A percentile compares a stretch with the other conserved stretches of the same genome.
These are phyloP conservation scores for Dendrobium catenatum DNA, from an alignment of 106 monocot species.

Conservation along the genomic window DNA sequence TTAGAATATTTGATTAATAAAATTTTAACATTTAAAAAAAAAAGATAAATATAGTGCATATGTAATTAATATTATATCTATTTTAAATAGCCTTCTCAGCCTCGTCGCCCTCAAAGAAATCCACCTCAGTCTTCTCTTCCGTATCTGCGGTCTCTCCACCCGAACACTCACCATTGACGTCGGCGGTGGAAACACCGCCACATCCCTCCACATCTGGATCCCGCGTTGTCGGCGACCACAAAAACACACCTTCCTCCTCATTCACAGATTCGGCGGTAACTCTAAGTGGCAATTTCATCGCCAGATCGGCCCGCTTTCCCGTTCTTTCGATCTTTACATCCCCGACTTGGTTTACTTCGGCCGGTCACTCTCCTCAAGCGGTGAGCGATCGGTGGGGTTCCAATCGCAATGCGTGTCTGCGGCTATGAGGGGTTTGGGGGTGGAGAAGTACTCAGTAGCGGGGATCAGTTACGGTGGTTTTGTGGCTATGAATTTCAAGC, in stretches of 20 bases:
- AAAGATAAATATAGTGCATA: too few relatives aligned
- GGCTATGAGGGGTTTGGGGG: slow-evolving; percentile 34
- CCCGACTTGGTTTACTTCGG: slow-evolving; percentile 67
- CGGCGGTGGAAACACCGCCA: not conserved
- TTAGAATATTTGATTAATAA: too few relatives aligned
- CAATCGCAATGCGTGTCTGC: slow-evolving; percentile 38
- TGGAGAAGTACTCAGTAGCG: slow-evolving; percentile 29
- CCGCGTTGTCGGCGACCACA: slow-evolving; percentile 1
- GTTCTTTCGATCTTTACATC: slow-evolving; percentile 44
- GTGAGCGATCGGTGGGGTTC: slow-evolving; percentile 30
- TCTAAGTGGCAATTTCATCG: slow-evolving; percentile 46
- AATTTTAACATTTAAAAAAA: too few relatives aligned
- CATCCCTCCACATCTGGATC: slow-evolving; percentile 37
- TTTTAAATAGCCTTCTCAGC: not conserved
- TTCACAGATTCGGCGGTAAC: slow-evolving; percentile 64
- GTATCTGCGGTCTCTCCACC: not conserved
- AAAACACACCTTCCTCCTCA: slow-evolving; percentile 32
- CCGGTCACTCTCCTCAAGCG: slow-evolving; percentile 12
- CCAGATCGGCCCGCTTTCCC: slow-evolving; percentile 35
- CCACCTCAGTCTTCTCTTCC: not conserved
- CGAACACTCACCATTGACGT: not conserved
- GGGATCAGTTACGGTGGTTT: slow-evolving; percentile 62
- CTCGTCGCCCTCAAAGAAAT: not conserved
- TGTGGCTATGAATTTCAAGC: slow-evolving; percentile 24
- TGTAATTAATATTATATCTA: too few relatives aligned